Base-by-base conservation (phyloP, 208 protist genomes). In the Leishmania aethiopica region DNA sequence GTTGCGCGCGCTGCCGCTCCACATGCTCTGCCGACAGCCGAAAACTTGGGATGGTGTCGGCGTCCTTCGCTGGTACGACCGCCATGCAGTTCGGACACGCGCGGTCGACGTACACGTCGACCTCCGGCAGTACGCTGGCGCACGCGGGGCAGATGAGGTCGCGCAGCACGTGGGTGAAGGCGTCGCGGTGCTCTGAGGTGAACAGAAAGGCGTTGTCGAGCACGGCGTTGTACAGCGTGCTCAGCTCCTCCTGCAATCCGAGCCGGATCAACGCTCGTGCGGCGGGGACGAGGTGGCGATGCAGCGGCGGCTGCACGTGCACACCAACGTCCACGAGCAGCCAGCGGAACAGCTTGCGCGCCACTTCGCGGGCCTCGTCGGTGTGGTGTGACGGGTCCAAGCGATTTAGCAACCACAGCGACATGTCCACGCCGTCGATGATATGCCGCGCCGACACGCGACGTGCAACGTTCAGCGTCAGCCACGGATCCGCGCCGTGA, bases 381-480 rank as follows among this genome's bases (percentile, higher is more conserved):
- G 87, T 89, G 86, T 96, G 94, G 73, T 96, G 93, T 13, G 89
- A 91, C 19, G 86, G 74, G 78, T 96, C 93, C 10, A 97, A 80
- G 60, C 90, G 94, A 71, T 95, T 90, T 47, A 97, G 78, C 49
- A 96, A 77, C 91, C 90, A 96, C 15, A 97, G 81, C 19, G 94
- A 91, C 84, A 95, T 89, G 15, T 96, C 92, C 17, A 97, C 81
- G n/a, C 92, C 92, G 66, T 97, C 93, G 1, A 97, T 77, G 80
- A 96, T 89, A 80, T 95, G 91, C 28, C 86, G 85, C 3, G 88
- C 70, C 7, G 94, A 87, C 17, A 88, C 90, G 1, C 81, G 75
- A 19, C 94, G 88, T 25, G 94, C 88, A 15, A 97, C 86, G 79
- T 96, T 96, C 32, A 97, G 84, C 8, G 84, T 90, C 83, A 96